Conservation (phyloP, 768 basidiomycete species). For the Harrya chromipes region DNA sequence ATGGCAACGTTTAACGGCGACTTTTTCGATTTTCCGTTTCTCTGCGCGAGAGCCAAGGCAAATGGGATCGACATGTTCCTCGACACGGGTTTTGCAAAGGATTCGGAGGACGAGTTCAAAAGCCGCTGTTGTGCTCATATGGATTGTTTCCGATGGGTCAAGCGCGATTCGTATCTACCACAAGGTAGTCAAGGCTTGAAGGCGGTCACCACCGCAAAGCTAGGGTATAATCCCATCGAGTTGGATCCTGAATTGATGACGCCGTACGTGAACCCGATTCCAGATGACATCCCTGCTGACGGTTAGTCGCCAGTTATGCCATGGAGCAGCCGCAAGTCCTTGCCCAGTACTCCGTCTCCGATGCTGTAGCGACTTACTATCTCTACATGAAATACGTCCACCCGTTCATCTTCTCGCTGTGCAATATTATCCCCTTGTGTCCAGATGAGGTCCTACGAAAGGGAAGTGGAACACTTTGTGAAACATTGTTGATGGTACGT, state of each 20-base stretch:
- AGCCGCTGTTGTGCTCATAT: slow-evolving; percentile 90
- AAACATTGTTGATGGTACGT: slow-evolving; percentile 94
- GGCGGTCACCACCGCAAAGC: slow-evolving; percentile 92
- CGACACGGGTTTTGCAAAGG: slow-evolving; percentile 90
- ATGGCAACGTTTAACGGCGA: slow-evolving; percentile 99
- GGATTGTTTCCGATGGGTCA: slow-evolving; percentile 99
- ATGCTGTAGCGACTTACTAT: slow-evolving; percentile 99
- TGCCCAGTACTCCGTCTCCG: slow-evolving; percentile 98
- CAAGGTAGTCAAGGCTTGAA: slow-evolving; percentile 99
- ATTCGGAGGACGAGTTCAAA: slow-evolving; percentile 94
- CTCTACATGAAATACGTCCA: slow-evolving; percentile 99
- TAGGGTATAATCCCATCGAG: slow-evolving; percentile 96
- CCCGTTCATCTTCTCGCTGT: slow-evolving; percentile 98
- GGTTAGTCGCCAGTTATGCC: slow-evolving; percentile 65
- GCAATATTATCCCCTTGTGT: slow-evolving; percentile 96
- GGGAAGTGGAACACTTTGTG: slow-evolving; percentile 94
- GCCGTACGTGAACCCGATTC: slow-evolving; percentile 58
- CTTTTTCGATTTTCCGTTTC: slow-evolving; percentile 98
- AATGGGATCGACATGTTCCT: slow-evolving; percentile 97
- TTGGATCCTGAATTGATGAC: slow-evolving; percentile 99
- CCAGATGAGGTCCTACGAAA: slow-evolving; percentile 97
- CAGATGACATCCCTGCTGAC: background rate
- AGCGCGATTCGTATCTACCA: slow-evolving; percentile 96
- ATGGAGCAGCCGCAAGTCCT: slow-evolving; percentile 92
- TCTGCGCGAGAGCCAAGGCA: slow-evolving; percentile 75